These are phyloP conservation scores for Bidens hawaiensis DNA, from an alignment of 140 eudicot genomes.

Conservation along the genomic window DNA sequence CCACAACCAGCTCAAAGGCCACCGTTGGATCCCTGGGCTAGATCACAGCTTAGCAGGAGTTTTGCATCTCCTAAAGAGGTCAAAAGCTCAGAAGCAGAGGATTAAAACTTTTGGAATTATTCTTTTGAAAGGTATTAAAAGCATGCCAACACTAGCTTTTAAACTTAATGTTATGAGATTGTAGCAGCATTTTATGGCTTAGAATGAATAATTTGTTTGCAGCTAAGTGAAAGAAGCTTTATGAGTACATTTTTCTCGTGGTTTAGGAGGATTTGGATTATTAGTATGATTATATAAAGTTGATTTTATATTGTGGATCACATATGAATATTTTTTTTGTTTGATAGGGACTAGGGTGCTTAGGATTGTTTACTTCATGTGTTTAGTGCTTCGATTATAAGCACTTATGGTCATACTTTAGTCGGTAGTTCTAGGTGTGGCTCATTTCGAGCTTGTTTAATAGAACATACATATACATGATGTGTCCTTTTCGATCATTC, in stretches of 20 bases:
- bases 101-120: slow-evolving; percentile 20
- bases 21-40: slow-evolving; percentile 92
- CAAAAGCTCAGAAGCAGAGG: slow-evolving; percentile 55
- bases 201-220: slow-evolving; percentile 11
- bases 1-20: slow-evolving; percentile 81
- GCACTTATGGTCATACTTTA: no score
- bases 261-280: slow-evolving; percentile 10
- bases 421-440: no score
- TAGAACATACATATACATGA: not conserved
- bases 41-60: slow-evolving; percentile 83
- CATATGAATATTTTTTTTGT: not conserved
- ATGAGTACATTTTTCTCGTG: not conserved
- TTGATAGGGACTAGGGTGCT: not conserved
- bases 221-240: not conserved
- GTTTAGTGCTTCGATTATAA: no score
- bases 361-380: no score
- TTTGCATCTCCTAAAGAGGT: slow-evolving; percentile 88
- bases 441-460: not conserved
- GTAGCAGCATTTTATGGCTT: slow-evolving; percentile 16
- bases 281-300: slow-evolving; percentile 12
- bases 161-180: slow-evolving; percentile 9
- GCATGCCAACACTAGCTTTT: not conserved
- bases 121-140: slow-evolving; percentile 4
- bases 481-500: not conserved
- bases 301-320: slow-evolving; percentile 10